These are phyloP conservation scores for Symbiodinium pilosum DNA, from an alignment of 73 alveolate species.

Conservation along the genomic window DNA sequence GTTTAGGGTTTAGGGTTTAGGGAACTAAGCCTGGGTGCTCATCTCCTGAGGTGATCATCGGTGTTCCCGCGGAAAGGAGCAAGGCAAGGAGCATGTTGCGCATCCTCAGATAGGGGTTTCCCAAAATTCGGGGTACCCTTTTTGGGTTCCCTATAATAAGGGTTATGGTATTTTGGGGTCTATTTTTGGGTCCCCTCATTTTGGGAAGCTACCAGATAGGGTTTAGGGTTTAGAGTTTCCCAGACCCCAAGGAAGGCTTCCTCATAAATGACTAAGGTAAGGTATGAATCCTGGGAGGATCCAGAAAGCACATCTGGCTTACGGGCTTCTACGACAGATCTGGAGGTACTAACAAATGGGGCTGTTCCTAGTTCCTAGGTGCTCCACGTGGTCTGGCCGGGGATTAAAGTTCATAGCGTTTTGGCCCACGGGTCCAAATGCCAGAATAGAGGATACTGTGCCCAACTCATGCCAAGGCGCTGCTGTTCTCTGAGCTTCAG, in stretches of 20 bases:
- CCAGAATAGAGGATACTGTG: background rate
- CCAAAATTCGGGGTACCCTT: background rate
- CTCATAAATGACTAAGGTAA: no score
- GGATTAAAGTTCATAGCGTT: no score
- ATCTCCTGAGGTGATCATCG: constrained; percentile 84
- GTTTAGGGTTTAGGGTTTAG: background rate
- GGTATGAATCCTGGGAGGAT: no score
- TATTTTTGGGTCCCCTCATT: background rate
- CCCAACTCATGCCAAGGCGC: background rate
- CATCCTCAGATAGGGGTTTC: background rate
- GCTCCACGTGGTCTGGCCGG: no score
- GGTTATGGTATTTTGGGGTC: background rate
- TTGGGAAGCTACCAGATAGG: background rate
- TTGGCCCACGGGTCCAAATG: background rate
- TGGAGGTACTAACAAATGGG: no score
- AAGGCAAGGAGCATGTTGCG: constrained; percentile 84
- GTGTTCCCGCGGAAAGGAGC: constrained; percentile 87
- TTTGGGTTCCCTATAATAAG: background rate
- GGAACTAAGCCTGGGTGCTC: background rate
- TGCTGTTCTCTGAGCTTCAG: constrained; percentile 78
- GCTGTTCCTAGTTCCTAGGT: no score
- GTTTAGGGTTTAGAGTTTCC: background rate
- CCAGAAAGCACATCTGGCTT: no score
- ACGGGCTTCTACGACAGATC: no score
- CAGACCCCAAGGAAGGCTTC: no score